phyloP scores from a whole-genome alignment of 192 early-diverging fungal genomes.

The Phlyctochytrium planicorne region DNA sequence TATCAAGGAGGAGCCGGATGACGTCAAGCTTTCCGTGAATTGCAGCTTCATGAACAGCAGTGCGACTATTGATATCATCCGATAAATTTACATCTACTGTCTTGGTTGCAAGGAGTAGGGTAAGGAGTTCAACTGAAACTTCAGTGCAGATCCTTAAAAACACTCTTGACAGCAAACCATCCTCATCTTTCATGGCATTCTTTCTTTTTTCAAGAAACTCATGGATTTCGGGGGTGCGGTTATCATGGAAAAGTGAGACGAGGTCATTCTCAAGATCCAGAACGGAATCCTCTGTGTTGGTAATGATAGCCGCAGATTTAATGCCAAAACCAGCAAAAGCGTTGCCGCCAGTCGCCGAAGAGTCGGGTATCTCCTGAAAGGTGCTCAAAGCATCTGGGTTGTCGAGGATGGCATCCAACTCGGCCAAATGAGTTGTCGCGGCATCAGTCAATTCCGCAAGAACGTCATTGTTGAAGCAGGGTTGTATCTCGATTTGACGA shows the following conservation, averaged over 20 bases:
- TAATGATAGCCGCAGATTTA: not conserved
- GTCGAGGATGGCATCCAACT: slow-evolving; percentile 55
- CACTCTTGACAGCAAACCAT: slow-evolving; percentile 64
- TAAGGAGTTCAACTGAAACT: slow-evolving; percentile 42
- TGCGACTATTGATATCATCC: slow-evolving; percentile 94
- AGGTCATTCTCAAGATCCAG: slow-evolving; percentile 38
- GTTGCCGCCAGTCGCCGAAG: not conserved
- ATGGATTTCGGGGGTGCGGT: slow-evolving; percentile 13
- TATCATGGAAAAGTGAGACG: slow-evolving; percentile 12
- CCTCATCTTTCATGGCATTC: slow-evolving; percentile 33
- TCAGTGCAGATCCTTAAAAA: slow-evolving; percentile 71
- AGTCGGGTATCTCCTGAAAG: slow-evolving; percentile 17
- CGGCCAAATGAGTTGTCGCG: slow-evolving; percentile 72
- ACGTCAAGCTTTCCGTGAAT: slow-evolving; percentile 75
- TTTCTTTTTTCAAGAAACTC: slow-evolving; percentile 29
- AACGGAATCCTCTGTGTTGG: slow-evolving; percentile 13
- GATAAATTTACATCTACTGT: slow-evolving; percentile 75
- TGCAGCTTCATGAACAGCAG: slow-evolving; percentile 84
- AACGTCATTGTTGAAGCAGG: slow-evolving; percentile 93
- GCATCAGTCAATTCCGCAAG: slow-evolving; percentile 88
- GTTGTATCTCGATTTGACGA: slow-evolving; percentile 96
- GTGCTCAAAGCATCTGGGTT: slow-evolving; percentile 3
- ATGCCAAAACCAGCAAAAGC: too few relatives aligned
- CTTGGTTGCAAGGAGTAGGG: slow-evolving; percentile 62
- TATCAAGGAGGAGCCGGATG: slow-evolving; percentile 55